A percentile compares a stretch with the other conserved stretches of the same genome.
These are phyloP conservation scores for Neonectria neomacrospora DNA, from an alignment of 2,329 filamentous ascomycete genomes.

Conservation along the genomic window DNA sequence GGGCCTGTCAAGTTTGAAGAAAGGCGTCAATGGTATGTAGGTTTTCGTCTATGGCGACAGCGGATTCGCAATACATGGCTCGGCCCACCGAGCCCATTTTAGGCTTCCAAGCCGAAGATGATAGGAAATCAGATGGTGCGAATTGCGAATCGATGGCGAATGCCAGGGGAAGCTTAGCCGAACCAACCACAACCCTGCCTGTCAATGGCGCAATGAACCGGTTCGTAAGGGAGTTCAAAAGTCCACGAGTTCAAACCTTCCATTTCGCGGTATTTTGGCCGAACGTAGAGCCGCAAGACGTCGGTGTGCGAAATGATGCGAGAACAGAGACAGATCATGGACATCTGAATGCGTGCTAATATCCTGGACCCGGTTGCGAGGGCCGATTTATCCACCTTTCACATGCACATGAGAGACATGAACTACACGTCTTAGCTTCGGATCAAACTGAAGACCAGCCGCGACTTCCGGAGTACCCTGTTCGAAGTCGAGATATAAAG, in stretches of 20 bases:
- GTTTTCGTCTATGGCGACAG: too few relatives aligned
- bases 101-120: not conserved
- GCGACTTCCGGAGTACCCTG: not conserved
- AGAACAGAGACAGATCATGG: not conserved
- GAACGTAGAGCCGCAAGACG: not conserved
- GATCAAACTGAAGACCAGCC: not conserved
- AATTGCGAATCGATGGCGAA: constrained; percentile 9
- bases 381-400: not conserved
- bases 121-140: not conserved
- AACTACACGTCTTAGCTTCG: not conserved
- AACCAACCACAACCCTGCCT: not conserved
- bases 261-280: not conserved
- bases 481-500: not conserved
- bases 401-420: not conserved
- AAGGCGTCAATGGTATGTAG: too few relatives aligned
- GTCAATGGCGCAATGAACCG: not conserved
- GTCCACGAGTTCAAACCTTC: not conserved
- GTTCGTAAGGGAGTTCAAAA: not conserved
- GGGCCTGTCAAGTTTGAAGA: too few relatives aligned
- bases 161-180: not conserved
- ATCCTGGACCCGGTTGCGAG: not conserved
- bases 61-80: too few relatives aligned
- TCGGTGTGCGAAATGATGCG: constrained; percentile 6
- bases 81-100: too few relatives aligned
- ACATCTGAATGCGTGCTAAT: not conserved